Evolutionary conservation across 306 rosid genomes (phyloP).

Genomic region (Mimosa pudica): DNA sequence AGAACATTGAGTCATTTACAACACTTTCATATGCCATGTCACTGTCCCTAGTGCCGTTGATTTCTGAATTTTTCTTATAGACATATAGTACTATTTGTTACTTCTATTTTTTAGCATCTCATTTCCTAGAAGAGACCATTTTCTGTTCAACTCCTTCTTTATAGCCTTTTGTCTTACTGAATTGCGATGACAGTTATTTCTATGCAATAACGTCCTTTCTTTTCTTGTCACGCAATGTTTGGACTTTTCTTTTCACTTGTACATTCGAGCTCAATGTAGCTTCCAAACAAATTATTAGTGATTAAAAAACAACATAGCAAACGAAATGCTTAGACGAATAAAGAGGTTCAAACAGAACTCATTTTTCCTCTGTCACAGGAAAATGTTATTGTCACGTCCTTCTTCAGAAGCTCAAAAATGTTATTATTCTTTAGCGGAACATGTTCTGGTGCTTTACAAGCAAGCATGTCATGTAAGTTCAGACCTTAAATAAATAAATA

Average conservation of each 20-base stretch:
- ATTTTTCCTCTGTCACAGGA: background rate
- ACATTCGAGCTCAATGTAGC: background rate
- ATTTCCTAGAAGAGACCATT: background rate
- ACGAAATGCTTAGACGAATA: background rate
- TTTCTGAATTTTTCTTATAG: conserved; percentile 17
- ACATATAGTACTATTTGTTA: background rate
- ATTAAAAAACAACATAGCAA: background rate
- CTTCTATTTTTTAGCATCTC: background rate
- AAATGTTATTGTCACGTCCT: background rate
- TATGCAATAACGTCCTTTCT: background rate
- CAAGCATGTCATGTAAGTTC: background rate
- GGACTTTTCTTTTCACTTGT: background rate
- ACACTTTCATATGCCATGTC: background rate
- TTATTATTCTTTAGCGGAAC: background rate
- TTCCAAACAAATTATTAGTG: conserved; percentile 5
- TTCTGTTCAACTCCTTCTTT: background rate
- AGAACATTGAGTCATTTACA: conserved; percentile 20
- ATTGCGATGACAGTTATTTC: background rate
- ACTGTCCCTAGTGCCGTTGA: conserved; percentile 12
- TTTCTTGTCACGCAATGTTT: background rate
- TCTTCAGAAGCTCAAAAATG: background rate
- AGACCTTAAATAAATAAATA: background rate
- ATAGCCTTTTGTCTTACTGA: background rate
- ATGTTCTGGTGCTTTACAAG: background rate
- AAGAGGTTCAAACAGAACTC: background rate